Base-by-base conservation (phyloP, 148 eudicot species). In the Camellia sinensis region DNA sequence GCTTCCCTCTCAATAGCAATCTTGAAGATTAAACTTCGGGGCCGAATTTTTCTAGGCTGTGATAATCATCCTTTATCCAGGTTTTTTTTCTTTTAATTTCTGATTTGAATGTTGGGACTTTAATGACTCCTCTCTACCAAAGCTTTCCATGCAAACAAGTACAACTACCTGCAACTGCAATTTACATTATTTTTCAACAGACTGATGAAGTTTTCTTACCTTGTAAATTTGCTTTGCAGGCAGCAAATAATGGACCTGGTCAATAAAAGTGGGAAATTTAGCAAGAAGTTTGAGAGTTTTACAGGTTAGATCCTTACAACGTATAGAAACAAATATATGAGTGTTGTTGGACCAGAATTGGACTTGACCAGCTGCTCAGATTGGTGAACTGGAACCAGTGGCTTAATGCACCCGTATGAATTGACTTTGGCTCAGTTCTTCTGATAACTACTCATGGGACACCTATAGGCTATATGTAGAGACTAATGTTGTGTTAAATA, bases 221-320 rank as follows among this genome's bases (percentile, higher is more conserved):
- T 67, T 59, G 17, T 80, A 67, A 41, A 67, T 63, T 29, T 73
- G 5, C 48, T 79, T 66, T 85, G 76, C 91, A 92, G 97, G 89
- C 94, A 93, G 79, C 97, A 92, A 89, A 77, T 93, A 22, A 96
- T 96, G 99, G 98, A 96, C 54, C 80, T 92, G 85, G 95, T 96
- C 56, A 85, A 78, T 66, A 82, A 77, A 76, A 93, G 97, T 85
- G 97, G 94, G 60, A 96, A 93, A 84, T 96, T 87, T 64, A 80
- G 79, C 61, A 78, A 85, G 73, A 91, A 83, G 81, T 96, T 96
- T 82, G 90, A 84, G 74, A 86, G 82, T 63, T 95, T 95, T 71
- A 95, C 93, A 80, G 98, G 98, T 91, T 82, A 78, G 71, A 15
- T 45, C 18, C 63, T 15, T 12, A 13, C 10, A 21, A 10, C 2